Conservation (phyloP, 2,329 filamentous ascomycete species). For the Nannizzia gypsea region DNA sequence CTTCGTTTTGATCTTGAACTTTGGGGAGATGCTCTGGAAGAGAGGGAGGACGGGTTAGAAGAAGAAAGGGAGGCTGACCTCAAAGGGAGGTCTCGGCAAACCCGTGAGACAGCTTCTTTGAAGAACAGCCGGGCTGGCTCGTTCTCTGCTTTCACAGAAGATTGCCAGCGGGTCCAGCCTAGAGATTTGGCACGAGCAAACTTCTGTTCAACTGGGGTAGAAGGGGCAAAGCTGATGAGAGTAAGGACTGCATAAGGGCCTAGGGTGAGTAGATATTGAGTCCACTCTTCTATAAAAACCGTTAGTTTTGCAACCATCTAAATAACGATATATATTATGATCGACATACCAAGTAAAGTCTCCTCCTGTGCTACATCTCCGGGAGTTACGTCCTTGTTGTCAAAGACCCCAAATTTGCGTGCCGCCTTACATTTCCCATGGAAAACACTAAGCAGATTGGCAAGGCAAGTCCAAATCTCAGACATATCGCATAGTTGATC, state of each 20-base stretch:
- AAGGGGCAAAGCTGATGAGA: constrained; percentile 34
- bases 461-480: constrained; percentile 52
- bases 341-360: constrained; percentile 37
- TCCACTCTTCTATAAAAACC: constrained; percentile 45
- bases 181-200: constrained; percentile 43
- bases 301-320: neutral
- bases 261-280: constrained; percentile 46
- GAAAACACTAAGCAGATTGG: constrained; percentile 44
- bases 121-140: constrained; percentile 46
- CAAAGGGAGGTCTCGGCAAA: constrained; percentile 27
- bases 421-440: constrained; percentile 45
- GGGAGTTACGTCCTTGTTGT: constrained; percentile 40
- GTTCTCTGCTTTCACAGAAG: constrained; percentile 29
- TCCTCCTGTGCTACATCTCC: constrained; percentile 36
- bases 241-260: constrained; percentile 46
- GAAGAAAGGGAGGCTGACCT: neutral
- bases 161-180: constrained; percentile 47
- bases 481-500: constrained; percentile 52
- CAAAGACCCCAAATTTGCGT: constrained; percentile 45
- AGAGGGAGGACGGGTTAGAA: neutral
- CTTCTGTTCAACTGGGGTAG: constrained; percentile 30
- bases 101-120: constrained; percentile 47
- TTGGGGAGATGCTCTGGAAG: neutral
- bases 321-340: neutral
- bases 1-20: neutral